Evolutionary conservation across 2,329 filamentous ascomycete genomes (phyloP), one percentile per base, ranked within the genome.

Genomic region (Phaeosphaeriaceae sp.): DNA sequence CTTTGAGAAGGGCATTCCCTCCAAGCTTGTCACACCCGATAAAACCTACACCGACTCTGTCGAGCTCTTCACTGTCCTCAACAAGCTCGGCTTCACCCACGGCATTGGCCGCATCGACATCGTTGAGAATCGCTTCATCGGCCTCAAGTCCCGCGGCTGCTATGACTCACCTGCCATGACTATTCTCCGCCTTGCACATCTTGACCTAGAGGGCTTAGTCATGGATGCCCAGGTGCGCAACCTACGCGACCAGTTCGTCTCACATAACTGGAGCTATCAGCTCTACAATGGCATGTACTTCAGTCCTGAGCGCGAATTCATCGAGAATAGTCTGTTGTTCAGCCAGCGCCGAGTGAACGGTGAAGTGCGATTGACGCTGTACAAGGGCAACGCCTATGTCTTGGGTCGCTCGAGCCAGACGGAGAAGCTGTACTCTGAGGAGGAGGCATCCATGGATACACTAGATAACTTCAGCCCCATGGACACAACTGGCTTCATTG

Each of bases 61-160:
- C 47, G 86, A 88, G 68, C 79, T 93, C 48, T 93, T 93, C 80
- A 78, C 85, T 53, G 81, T 83, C 47, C 80, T 85, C 62, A 92
- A 92, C 77, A 78, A 83, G 50, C 87, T 93, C 57, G 90, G 84
- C 58, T 82, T 84, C 71, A 81, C 79, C 58, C 79, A 91, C 77
- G 90, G 90, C 71, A 83, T 93, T 60, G 90, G 89, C 65, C 81
- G 90, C 66, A 87, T 93, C 60, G 89, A 93, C 74, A 93, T 93
- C 68, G 89, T 92, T 53, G 88, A 91, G 73, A 89, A 89, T 78
- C 83, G 89, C 45, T 90, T 88, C 79, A 88, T 90, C 68, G 89
- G 89, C 56, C 81, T 92, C 64, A 92, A 92, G 80, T 87, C 83
- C 61, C 85, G 89, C 66, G 89, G 89, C 64, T 92, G 89, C 68